Evolutionary conservation across 306 rosid species (phyloP), one percentile per base, ranked within the genome.

Genomic region (Gynostemma pentaphyllum): DNA sequence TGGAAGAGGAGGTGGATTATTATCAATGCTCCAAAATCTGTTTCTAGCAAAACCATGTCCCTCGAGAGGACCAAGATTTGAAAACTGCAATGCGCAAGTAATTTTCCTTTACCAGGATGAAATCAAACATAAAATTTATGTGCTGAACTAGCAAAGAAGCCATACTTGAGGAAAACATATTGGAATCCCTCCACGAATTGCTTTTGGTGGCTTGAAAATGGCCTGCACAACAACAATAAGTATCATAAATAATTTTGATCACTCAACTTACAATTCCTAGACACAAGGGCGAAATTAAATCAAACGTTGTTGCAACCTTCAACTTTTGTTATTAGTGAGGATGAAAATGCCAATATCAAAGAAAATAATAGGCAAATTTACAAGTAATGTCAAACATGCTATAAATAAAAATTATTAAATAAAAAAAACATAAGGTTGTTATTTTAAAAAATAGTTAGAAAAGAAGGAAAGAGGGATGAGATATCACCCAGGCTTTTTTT

Each of bases 151-250:
- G 49, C 47, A 49, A 62, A 53, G 68, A 66, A 79, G 62, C 54
- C 90, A 60, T 79, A 92, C 98, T 69, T 92, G 99, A 27, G 99
- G 99, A 82, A 92, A 92, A 79, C 96, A 92, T 62, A 92, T 62
- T 28, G 99, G 99, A 77, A 92, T 92, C 68, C 96, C 99, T 70
- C 99, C 99, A 37, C 95, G 96, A 71, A 92, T 92, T 55, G 96
- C 73, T 71, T 84, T 88, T 1, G 94, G 95, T 65, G 95, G 90
- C 82, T 82, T 88, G 61, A 82, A 88, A 24, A 39, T 57, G 72
- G 99, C 88, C 99, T 92, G 94, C 83, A 84, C 22, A 65, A 79
- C 67, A 60, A 72, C 53, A 47, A 28, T 21, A 59, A 45, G 53
- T 37, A 6, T 30, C 39, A 36, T 52, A 45, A 56, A 26, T 50